Evolutionary conservation across 2,329 filamentous ascomycete genomes (phyloP), one percentile per base, ranked within the genome.

Genomic region (Tolypocladium sp.): DNA sequence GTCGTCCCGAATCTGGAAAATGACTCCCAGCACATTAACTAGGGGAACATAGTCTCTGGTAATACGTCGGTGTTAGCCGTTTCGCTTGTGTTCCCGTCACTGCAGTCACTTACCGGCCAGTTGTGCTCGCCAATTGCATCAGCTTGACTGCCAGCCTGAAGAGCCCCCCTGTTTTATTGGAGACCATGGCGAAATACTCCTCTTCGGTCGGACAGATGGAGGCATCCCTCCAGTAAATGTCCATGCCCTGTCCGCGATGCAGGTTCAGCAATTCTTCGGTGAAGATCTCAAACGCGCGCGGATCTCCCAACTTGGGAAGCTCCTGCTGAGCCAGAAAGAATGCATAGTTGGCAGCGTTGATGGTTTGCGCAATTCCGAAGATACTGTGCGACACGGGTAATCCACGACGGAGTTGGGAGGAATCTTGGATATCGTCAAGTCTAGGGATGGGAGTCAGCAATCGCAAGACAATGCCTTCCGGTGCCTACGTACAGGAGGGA

Each of bases 171-270:
- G 90, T 93, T 74, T 93, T 93, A 75, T 92, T 91, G 63, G 83
- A 83, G 20, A 93, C 89, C 90, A 93, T 92, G 70, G 92, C 87
- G 22, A 92, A 80, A 73, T 93, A 93, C 72, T 92, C 89, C 64
- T 90, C 87, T 73, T 92, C 89, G 55, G 82, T 88, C 7, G 90
- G 90, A 72, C 88, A 92, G 27, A 85, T 90, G 59, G 92, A 76
- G 25, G 85, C 89, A 74, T 92, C 89, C 59, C 89, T 81, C 90
- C 90, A 94, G 75, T 88, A 92, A 40, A 94, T 79, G 68, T 94
- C 90, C 87, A 92, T 91, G 61, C 90, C 89, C 73, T 93, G 90
- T 17, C 90, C 90, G 27, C 88, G 79, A 72, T 93, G 90, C 54
- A 94, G 81, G 70, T 92, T 90, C 61, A 91, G 73, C 37, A 93